phyloP scores from a whole-genome alignment of 106 monocot genomes.

The Vanilla planifolia region DNA sequence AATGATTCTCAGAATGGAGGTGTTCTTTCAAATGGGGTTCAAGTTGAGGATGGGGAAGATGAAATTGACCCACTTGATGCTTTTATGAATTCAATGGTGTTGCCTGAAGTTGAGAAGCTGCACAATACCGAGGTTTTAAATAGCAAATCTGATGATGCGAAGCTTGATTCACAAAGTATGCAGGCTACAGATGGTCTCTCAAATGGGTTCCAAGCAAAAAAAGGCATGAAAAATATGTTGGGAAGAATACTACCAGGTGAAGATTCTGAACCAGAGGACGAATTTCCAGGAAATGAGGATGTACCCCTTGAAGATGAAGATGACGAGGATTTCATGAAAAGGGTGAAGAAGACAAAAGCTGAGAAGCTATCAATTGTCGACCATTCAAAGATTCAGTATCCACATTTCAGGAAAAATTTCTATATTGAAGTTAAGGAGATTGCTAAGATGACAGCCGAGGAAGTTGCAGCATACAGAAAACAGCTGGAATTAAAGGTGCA shows the following conservation, averaged over 20 bases:
- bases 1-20: conserved; percentile 17
- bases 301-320: conserved; percentile 66
- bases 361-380: conserved; percentile 86
- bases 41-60: conserved; percentile 31
- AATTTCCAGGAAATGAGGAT: conserved; percentile 51
- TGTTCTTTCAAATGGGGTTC: neutral
- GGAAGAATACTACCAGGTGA: conserved; percentile 92
- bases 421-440: conserved; percentile 92
- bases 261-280: conserved; percentile 77
- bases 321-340: conserved; percentile 91
- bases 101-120: conserved; percentile 69
- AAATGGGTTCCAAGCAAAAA: conserved; percentile 49
- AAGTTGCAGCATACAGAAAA: conserved; percentile 58
- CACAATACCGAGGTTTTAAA: conserved; percentile 14
- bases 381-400: conserved; percentile 88
- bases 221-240: conserved; percentile 34
- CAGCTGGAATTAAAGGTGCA: conserved; percentile 87
- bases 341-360: conserved; percentile 93
- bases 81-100: conserved; percentile 79
- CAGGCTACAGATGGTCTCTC: conserved; percentile 15
- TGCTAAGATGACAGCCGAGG: conserved; percentile 64
- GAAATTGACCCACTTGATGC: conserved; percentile 98
- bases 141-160: conserved; percentile 8
- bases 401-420: conserved; percentile 86
- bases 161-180: conserved; percentile 13